Evolutionary conservation across 2,329 filamentous ascomycete genomes (phyloP), one percentile per base, ranked within the genome.

Genomic region (Penicillium rolfsii): DNA sequence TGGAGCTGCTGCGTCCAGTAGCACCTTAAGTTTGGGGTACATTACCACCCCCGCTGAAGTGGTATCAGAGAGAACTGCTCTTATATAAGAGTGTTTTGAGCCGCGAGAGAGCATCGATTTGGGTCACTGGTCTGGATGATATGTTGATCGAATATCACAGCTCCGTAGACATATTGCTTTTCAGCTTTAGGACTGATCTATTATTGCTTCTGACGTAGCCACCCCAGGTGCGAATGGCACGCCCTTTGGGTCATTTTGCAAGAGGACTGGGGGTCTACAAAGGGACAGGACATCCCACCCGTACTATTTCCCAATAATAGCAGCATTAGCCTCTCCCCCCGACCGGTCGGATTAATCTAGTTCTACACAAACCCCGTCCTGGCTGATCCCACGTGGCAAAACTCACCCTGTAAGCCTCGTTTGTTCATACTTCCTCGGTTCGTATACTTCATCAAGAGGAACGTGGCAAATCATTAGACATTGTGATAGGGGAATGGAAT

Each of bases 331-430:
- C 43, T 46, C 24, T 5, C 4, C 26, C 40, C 40, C 40, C 19
- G 40, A 22, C 19, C 45, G 45, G 45, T 30, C 45, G 45, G 45
- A 24, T n/a, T n/a, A 40, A 40, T 28, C 24, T 38, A 48, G 8
- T 33, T 33, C 30, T 11, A 33, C 9, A 46, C 40, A 50, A 19
- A 16, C 49, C 24, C 52, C 52, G 53, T 60, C 48, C 59, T 60
- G 57, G 56, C 52, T 60, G 63, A 65, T 64, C 61, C 40, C 50
- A 68, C 66, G 66, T 68, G 66, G 66, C 66, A 64, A 67, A 64
- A 57, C 66, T 40, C 28, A 50, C 28, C 16, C 28, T 35, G 46
- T 35, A 35, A 50, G 26, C n/a, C 46, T 19, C 46, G 16, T 22
- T 12, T 22, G 1, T 28, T 28, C 43, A 48, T 48, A 48, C 45